Evolutionary conservation across 2,329 filamentous ascomycete genomes (phyloP), one percentile per base, ranked within the genome.

Genomic region (Ceratocystis lukuohia): DNA sequence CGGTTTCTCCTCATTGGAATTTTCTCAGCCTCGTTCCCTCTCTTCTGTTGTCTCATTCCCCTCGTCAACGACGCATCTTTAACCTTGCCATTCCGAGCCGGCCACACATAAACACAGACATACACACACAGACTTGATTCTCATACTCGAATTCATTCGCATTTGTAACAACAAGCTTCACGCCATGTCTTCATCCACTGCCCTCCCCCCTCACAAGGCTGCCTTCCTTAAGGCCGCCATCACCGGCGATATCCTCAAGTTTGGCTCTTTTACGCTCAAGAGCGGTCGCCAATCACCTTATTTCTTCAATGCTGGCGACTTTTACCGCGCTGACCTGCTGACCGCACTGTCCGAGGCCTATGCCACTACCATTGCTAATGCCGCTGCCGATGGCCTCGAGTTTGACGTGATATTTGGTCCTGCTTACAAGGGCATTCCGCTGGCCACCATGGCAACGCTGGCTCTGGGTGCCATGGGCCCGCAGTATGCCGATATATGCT

Each of bases 251-350:
- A 86, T 89, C 72, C 84, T 94, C 71, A 88, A 86, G 73, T 94
- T 94, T 75, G 90, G 90, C 75, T 85, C 82, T 74, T 94, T 90
- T 78, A 89, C 88, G 71, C 85, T 99, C 74, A 99, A 99, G 79
- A 96, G 92, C 65, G 89, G 90, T 77, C 89, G 93, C 73, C 81
- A 81, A 72, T 96, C 91, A 12, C 94, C 94, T 53, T 97, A 97
- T 82, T 97, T 97, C 81, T 96, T 97, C 85, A 96, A 96, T 77
- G 91, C 92, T 61, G 91, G 92, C 68, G 85, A 89, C 72, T 95
- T 97, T 77, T 91, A 94, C 80, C 87, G 86, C 64, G 88, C 88
- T 25, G 82, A 86, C 69, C 84, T 96, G 37, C 84, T 95, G 69
- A 83, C 83, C 69, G 85, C 91, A 66, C 89, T 96, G 71, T 84